Conservation (phyloP, 2,329 filamentous ascomycete species). For the Teratosphaeria nubilosa region DNA sequence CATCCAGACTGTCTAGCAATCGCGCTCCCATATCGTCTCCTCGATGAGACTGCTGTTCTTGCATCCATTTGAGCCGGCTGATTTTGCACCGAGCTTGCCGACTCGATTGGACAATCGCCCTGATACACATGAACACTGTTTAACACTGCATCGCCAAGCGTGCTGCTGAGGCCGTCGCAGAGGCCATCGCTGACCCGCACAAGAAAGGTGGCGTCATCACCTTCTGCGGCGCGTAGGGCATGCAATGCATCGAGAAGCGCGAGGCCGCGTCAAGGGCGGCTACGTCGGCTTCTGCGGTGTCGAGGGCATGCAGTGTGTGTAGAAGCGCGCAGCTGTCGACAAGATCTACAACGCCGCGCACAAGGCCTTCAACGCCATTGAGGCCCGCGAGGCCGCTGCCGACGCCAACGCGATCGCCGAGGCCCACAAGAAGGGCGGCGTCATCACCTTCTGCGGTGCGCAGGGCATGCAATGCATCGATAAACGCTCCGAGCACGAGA, state of each 20-base stretch:
- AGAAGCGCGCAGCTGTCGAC: constrained; percentile 7
- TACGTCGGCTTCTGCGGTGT: constrained; percentile 6
- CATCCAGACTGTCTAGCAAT: background rate
- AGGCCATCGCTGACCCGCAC: constrained; percentile 18
- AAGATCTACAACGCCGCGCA: constrained; percentile 6
- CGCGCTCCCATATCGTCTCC: background rate
- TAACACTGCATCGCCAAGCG: constrained; percentile 28
- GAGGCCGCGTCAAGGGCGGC: background rate
- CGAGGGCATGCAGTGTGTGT: constrained; percentile 3
- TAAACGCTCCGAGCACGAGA: constrained; percentile 1
- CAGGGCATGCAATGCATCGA: constrained; percentile 1
- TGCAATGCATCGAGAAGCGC: background rate
- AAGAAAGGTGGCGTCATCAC: background rate
- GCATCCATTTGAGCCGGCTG: background rate
- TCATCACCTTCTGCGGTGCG: constrained; percentile 8
- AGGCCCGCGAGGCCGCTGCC: constrained; percentile 10
- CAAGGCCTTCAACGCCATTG: constrained; percentile 3
- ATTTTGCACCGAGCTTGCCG: background rate
- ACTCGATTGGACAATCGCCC: background rate
- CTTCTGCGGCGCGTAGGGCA: constrained; percentile 2
- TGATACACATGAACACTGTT: too few species aligned
- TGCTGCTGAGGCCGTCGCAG: constrained; percentile 23
- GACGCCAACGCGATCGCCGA: background rate
- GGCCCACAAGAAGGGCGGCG: background rate
- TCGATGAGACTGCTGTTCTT: background rate